Conservation (phyloP, 176 grass and related monocot genomes). For the Cenchrus purpureus region DNA sequence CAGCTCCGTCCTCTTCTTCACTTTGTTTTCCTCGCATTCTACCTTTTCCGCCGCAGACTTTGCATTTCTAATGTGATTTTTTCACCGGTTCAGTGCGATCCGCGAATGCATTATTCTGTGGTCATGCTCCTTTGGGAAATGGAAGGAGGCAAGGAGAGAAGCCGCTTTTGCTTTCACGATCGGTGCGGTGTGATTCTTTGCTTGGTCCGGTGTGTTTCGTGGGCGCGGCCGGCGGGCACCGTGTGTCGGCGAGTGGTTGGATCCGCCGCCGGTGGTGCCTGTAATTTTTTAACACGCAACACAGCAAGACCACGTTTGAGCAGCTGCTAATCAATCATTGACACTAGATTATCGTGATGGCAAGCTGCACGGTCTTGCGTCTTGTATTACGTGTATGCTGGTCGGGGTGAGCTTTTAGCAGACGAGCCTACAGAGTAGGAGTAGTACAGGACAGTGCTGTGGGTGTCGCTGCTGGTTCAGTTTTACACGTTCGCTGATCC, state of each 20-base stretch:
- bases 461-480: background rate
- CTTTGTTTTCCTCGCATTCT: background rate
- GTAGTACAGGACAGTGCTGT: background rate
- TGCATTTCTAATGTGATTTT: background rate
- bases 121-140: background rate
- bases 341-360: background rate
- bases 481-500: background rate
- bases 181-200: constrained; percentile 2
- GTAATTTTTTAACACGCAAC: background rate
- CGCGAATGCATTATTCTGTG: background rate
- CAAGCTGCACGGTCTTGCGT: background rate
- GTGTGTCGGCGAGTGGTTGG: constrained; percentile 27
- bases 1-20: too few species aligned
- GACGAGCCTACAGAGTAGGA: too few species aligned
- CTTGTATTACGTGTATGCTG: background rate
- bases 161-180: background rate
- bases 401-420: background rate
- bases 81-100: constrained; percentile 18
- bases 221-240: background rate
- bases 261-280: background rate
- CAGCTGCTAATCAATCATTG: background rate
- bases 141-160: background rate
- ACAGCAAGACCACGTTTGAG: constrained; percentile 2
- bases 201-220: constrained; percentile 27
- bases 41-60: background rate